Percentiles rank a stretch among this genome's conserved stretches.
phyloP scores from a whole-genome alignment of 139 green algal species.

The Trebouxia sp. region DNA sequence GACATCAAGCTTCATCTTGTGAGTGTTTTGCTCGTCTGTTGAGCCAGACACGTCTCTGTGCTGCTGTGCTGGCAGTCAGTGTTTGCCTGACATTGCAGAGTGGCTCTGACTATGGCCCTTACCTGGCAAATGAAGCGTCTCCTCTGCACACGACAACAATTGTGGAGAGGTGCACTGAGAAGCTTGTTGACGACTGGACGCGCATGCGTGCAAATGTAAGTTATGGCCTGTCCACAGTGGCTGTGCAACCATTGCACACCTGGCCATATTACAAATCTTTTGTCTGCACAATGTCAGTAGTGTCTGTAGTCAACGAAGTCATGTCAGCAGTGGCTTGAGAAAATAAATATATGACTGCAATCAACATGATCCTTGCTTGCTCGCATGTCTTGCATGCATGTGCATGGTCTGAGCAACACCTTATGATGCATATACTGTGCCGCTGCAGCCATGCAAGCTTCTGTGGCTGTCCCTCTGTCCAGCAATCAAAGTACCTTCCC shows the following conservation, averaged over 20 bases:
- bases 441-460: too few relatives aligned
- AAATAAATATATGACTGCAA: neutral
- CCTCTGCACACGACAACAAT: conserved; percentile 92
- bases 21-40: neutral
- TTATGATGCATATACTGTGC: too few relatives aligned
- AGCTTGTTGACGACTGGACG: conserved; percentile 97
- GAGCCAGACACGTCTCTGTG: neutral
- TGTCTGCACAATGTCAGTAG: conserved; percentile 1
- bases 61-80: neutral
- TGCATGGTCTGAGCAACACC: too few relatives aligned
- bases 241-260: too few relatives aligned
- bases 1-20: conserved; percentile 99
- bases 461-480: too few relatives aligned
- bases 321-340: neutral
- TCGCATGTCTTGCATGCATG: neutral
- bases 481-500: too few relatives aligned
- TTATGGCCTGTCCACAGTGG: neutral
- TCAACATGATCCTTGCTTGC: neutral
- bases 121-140: conserved; percentile 89
- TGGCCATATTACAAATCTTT: too few relatives aligned
- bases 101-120: conserved; percentile 89
- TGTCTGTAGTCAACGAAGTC: too few relatives aligned
- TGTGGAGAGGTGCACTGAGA: conserved; percentile 94
- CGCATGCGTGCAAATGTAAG: conserved; percentile 83
- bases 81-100: conserved; percentile 51